These are phyloP conservation scores for Exidia glandulosa DNA, from an alignment of 768 basidiomycete species.

Conservation along the genomic window DNA sequence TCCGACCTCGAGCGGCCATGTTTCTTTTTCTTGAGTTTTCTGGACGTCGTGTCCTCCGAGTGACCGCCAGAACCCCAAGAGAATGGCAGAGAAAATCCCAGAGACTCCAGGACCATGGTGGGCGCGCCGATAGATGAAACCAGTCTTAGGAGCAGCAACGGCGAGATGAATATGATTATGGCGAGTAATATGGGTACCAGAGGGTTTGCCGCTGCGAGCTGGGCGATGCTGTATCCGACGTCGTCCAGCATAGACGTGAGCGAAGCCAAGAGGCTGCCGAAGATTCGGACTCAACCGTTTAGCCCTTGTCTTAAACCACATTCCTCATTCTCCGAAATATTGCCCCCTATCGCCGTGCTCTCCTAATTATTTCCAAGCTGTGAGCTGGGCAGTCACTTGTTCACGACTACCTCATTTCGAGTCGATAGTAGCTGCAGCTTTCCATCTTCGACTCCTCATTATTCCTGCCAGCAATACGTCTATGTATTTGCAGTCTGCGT, in stretches of 20 bases:
- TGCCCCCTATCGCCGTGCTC: too few relatives aligned
- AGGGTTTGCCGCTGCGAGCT: background rate
- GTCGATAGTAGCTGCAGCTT: too few relatives aligned
- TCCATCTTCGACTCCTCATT: too few relatives aligned
- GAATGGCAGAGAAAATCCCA: background rate
- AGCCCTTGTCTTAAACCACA: too few relatives aligned
- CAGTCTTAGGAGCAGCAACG: background rate
- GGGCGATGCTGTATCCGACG: background rate
- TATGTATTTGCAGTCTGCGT: too few relatives aligned
- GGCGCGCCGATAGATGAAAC: background rate
- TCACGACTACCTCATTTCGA: too few relatives aligned
- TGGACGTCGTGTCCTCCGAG: background rate
- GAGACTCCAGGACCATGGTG: background rate
- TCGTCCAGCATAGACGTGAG: background rate
- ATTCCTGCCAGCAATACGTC: too few relatives aligned
- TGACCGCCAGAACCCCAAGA: background rate
- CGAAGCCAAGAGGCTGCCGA: background rate
- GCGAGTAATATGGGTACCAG: background rate
- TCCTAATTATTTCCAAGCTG: too few relatives aligned
- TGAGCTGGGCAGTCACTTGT: too few relatives aligned
- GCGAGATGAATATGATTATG: background rate
- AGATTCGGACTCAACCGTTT: too few relatives aligned
- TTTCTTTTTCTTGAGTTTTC: conserved; percentile 4
- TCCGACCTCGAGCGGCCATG: background rate
- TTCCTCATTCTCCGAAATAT: too few relatives aligned